Percentiles rank a stretch among this genome's conserved stretches.
phyloP scores from a whole-genome alignment of 495 filamentous ascomycete species.

The Neurospora sp. region DNA sequence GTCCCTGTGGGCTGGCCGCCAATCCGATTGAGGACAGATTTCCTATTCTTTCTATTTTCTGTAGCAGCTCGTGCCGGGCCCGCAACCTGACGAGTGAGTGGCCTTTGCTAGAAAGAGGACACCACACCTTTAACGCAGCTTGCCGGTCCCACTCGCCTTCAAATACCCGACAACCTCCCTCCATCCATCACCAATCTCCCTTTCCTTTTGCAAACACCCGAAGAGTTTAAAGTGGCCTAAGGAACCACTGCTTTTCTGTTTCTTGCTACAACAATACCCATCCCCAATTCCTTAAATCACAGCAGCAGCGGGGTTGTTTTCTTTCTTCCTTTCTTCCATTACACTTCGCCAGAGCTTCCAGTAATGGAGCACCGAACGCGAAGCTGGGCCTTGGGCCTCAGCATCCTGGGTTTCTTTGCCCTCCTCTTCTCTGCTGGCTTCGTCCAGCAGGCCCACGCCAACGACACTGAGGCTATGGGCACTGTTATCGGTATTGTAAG shows the following conservation, averaged over 20 bases:
- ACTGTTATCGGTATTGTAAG: constrained; percentile 85
- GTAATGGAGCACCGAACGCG: constrained; percentile 42
- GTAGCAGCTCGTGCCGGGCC: background rate
- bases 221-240: constrained; percentile 2
- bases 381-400: constrained; percentile 36
- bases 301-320: constrained; percentile 8
- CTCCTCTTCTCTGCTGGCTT: constrained; percentile 67
- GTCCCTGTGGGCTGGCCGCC: constrained; percentile 10
- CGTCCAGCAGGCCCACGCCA: constrained; percentile 61
- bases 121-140: constrained; percentile 4
- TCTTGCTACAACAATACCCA: constrained; percentile 2
- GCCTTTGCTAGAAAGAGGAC: background rate
- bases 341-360: constrained; percentile 6
- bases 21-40: constrained; percentile 25
- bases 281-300: background rate
- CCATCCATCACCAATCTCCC: constrained; percentile 4
- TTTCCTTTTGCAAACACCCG: constrained; percentile 6
- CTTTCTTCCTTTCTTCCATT: constrained; percentile 5
- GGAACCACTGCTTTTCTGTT: constrained; percentile 9
- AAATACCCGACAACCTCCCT: constrained; percentile 2
- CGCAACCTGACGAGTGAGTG: background rate
- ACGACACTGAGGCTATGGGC: constrained; percentile 70
- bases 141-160: background rate
- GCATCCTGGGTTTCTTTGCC: constrained; percentile 53
- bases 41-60: constrained; percentile 12